phyloP scores from a whole-genome alignment of 306 rosid species.

The Hippophae rhamnoides region DNA sequence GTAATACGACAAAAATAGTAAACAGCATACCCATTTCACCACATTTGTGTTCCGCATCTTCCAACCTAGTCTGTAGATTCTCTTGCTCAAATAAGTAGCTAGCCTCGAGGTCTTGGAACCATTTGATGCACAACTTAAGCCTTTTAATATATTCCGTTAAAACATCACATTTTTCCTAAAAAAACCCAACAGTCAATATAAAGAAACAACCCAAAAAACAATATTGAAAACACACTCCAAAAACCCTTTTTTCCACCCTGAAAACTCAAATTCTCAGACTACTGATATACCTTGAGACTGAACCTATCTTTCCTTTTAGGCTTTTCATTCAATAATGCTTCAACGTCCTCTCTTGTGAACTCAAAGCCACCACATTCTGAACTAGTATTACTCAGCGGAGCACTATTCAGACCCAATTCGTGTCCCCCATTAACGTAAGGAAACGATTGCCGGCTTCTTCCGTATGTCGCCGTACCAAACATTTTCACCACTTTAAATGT shows the following conservation, averaged over 20 bases:
- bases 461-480: slow-evolving; percentile 82
- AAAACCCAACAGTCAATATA: slow-evolving; percentile 13
- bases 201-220: not conserved
- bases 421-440: slow-evolving; percentile 64
- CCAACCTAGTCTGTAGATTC: slow-evolving; percentile 51
- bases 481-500: slow-evolving; percentile 32
- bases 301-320: slow-evolving; percentile 83
- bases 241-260: slow-evolving; percentile 1
- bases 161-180: slow-evolving; percentile 90
- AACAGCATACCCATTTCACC: slow-evolving; percentile 52
- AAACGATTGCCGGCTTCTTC: slow-evolving; percentile 59
- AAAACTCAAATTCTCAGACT: slow-evolving; percentile 19
- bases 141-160: slow-evolving; percentile 82
- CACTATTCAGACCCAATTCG: slow-evolving; percentile 57
- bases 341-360: slow-evolving; percentile 90
- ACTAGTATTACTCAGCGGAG: slow-evolving; percentile 84
- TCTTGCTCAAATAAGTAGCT: slow-evolving; percentile 77
- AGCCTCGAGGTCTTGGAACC: slow-evolving; percentile 92
- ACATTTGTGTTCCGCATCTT: slow-evolving; percentile 57
- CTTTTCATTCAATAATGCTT: slow-evolving; percentile 66
- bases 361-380: slow-evolving; percentile 74
- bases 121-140: slow-evolving; percentile 82
- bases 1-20: not conserved
- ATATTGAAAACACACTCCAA: slow-evolving; percentile 6
- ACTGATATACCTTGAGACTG: slow-evolving; percentile 68